A percentile compares a stretch with the other conserved stretches of the same genome.
phyloP scores from a whole-genome alignment of 2,329 filamentous ascomycete species.

The Leptodontidium sp. region DNA sequence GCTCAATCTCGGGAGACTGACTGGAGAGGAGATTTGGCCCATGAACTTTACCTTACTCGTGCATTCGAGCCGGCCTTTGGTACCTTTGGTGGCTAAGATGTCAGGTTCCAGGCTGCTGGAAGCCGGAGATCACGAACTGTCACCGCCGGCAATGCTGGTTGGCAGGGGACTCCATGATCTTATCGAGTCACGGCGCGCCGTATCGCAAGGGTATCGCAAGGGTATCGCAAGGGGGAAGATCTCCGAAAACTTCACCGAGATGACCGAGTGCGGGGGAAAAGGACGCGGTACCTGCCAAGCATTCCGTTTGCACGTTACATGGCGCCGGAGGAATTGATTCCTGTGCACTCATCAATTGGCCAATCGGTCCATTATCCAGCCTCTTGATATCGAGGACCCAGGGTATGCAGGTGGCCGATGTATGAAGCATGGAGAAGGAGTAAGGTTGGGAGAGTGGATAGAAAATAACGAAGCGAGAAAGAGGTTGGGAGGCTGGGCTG shows the following conservation, averaged over 20 bases:
- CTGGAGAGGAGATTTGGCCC: background rate
- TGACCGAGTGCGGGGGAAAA: conserved; percentile 9
- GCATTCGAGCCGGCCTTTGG: background rate
- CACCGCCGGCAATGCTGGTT: conserved; percentile 8
- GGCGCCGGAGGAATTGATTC: conserved; percentile 8
- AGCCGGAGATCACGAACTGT: conserved; percentile 3
- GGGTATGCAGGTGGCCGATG: background rate
- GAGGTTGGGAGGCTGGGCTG: background rate
- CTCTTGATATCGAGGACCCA: conserved; percentile 9
- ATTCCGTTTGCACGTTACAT: conserved; percentile 13
- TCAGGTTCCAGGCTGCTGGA: conserved; percentile 7
- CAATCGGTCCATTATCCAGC: conserved; percentile 7
- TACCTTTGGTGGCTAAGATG: background rate
- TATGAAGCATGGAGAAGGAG: too few species aligned
- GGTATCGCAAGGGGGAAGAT: conserved; percentile 1
- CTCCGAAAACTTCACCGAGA: conserved; percentile 14
- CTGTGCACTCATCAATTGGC: background rate
- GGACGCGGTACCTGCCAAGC: background rate
- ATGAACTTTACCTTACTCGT: conserved; percentile 15
- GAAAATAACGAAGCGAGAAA: background rate
- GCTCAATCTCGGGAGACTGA: background rate
- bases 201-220: background rate
- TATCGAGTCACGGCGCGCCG: background rate
- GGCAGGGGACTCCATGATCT: conserved; percentile 3
- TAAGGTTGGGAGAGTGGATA: background rate